A percentile compares a stretch with the other conserved stretches of the same genome.
Conservation (phyloP, 129 eudicot genomes). For the Chrysanthemum makinoi region DNA sequence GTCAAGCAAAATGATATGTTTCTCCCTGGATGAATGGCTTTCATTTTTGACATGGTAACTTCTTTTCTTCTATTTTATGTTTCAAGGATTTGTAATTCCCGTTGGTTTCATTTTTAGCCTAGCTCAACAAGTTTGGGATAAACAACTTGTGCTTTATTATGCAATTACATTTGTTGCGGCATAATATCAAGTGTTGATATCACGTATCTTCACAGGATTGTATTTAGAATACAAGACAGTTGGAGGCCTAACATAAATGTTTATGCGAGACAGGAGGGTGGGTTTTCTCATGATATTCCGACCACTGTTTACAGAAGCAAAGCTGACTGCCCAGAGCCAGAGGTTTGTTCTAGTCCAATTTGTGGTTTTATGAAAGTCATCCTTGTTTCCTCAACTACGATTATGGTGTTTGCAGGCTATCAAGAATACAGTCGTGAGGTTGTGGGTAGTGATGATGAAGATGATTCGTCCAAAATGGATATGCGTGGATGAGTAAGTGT, state of each 20-base stretch:
- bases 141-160: no score
- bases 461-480: slow-evolving; percentile 92
- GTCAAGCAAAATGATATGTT: slow-evolving; percentile 88
- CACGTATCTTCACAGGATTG: no score
- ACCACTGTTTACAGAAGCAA: slow-evolving; percentile 89
- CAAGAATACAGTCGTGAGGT: slow-evolving; percentile 95
- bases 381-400: slow-evolving; percentile 16
- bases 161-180: no score
- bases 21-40: slow-evolving; percentile 96
- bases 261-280: slow-evolving; percentile 64
- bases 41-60: slow-evolving; percentile 80
- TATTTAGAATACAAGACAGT: no score
- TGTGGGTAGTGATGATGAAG: slow-evolving; percentile 96
- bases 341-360: slow-evolving; percentile 46
- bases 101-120: not conserved
- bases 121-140: not conserved
- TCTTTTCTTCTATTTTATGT: not conserved
- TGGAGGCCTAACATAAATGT: slow-evolving; percentile 17
- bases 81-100: not conserved
- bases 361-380: slow-evolving; percentile 15
- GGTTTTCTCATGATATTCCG: slow-evolving; percentile 89
- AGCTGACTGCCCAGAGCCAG: slow-evolving; percentile 98
- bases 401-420: slow-evolving; percentile 52
- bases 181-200: no score
- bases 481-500: slow-evolving; percentile 96